These are phyloP conservation scores for Prunella vulgaris DNA, from an alignment of 257 asterid species.

Conservation along the genomic window DNA sequence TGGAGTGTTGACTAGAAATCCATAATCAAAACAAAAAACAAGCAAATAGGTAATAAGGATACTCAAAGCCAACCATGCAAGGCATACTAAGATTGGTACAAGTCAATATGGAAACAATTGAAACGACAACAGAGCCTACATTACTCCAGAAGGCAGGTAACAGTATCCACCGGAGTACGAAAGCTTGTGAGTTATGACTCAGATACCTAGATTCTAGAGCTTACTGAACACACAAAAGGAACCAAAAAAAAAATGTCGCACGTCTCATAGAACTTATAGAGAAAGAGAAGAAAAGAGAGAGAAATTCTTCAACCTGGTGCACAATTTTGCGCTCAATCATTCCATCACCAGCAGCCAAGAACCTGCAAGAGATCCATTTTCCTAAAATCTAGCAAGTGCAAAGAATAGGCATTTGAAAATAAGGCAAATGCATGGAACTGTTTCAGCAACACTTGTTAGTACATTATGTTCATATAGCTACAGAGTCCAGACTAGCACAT, in stretches of 20 bases:
- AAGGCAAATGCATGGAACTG: not conserved
- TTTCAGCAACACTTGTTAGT: not conserved
- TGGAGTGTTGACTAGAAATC: not conserved
- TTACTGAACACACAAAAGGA: not conserved
- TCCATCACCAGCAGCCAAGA: slow-evolving; percentile 85
- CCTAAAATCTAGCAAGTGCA: slow-evolving; percentile 4
- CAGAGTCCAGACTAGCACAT: not conserved
- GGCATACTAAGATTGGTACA: not conserved
- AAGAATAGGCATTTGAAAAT: slow-evolving; percentile 9
- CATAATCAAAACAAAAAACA: not conserved
- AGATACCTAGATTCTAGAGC: slow-evolving; percentile 11
- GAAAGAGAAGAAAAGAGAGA: not conserved
- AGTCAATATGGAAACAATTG: not conserved
- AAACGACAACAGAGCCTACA: not conserved
- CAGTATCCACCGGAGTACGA: slow-evolving; percentile 3
- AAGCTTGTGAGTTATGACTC: not conserved
- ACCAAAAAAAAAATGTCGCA: not conserved
- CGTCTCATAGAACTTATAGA: not conserved
- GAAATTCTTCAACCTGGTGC: slow-evolving; percentile 50
- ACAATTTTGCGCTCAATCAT: slow-evolving; percentile 56
- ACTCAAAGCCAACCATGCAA: not conserved
- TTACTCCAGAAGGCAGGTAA: slow-evolving; percentile 11
- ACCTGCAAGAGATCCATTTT: slow-evolving; percentile 39
- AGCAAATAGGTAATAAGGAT: not conserved
- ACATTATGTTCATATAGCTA: not conserved